These are phyloP conservation scores for Citrus inodora DNA, from an alignment of 345 rosid genomes.

Conservation along the genomic window DNA sequence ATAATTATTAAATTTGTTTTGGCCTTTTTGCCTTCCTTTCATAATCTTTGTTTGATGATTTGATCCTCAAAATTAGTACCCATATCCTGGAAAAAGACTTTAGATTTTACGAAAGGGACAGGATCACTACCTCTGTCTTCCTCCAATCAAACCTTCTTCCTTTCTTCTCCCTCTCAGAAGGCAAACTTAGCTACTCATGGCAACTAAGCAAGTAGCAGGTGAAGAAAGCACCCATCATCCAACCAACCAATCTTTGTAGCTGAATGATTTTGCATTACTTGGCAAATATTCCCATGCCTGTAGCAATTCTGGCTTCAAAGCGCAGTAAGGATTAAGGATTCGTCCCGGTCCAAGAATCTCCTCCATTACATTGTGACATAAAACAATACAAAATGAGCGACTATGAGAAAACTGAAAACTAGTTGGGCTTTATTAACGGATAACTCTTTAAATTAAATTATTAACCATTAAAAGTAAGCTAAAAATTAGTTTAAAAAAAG, in stretches of 20 bases:
- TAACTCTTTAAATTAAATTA: not conserved
- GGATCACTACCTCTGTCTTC: constrained; percentile 8
- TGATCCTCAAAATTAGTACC: constrained; percentile 29
- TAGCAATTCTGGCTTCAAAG: not conserved
- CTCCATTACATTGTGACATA: not conserved
- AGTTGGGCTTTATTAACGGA: too few species aligned
- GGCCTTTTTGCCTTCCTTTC: constrained; percentile 5
- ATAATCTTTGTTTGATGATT: constrained; percentile 8
- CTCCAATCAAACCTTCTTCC: constrained; percentile 8
- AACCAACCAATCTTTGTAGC: not conserved
- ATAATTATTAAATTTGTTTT: constrained; percentile 33
- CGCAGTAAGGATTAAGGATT: not conserved
- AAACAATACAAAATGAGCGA: not conserved
- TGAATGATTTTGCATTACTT: too few species aligned
- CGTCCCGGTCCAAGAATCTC: not conserved
- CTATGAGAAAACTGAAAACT: too few species aligned
- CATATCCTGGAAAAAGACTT: constrained; percentile 40
- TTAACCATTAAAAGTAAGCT: not conserved
- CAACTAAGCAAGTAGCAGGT: not conserved
- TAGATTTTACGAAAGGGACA: constrained; percentile 33
- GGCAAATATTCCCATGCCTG: not conserved
- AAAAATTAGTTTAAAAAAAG: not conserved
- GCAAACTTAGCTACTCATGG: too few species aligned
- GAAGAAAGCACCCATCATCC: too few species aligned
- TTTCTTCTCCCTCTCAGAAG: not conserved